phyloP scores from a whole-genome alignment of 352 stramenopile species.

The Phytophthora pluvialis region DNA sequence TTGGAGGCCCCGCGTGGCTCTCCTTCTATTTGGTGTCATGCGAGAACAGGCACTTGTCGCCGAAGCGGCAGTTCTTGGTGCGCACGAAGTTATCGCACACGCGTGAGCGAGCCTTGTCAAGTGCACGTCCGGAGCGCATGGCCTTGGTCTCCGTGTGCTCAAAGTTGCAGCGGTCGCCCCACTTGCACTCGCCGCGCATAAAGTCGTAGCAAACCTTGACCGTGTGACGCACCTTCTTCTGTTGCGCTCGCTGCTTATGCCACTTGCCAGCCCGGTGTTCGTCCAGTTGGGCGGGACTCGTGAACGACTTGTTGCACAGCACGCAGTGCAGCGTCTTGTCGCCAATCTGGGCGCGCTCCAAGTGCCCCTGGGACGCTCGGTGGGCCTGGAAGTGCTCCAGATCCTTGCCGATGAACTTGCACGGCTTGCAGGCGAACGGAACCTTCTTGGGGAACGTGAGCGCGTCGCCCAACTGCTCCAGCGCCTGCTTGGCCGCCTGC shows the following conservation, averaged over 20 bases:
- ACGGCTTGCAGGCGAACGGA: constrained; percentile 85
- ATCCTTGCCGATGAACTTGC: constrained; percentile 77
- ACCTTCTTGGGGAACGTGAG: constrained; percentile 76
- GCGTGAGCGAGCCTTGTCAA: constrained; percentile 62
- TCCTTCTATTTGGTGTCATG: constrained; percentile 41
- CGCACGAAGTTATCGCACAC: constrained; percentile 61
- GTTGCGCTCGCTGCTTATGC: constrained; percentile 75
- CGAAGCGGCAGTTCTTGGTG: constrained; percentile 65
- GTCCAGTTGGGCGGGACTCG: constrained; percentile 69
- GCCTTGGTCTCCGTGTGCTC: constrained; percentile 76
- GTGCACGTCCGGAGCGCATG: constrained; percentile 55
- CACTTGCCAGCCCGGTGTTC: constrained; percentile 86
- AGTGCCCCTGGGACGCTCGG: constrained; percentile 52
- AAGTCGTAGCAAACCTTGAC: constrained; percentile 88
- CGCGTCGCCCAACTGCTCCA: constrained; percentile 49
- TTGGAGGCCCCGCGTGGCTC: background rate
- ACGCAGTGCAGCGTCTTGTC: constrained; percentile 51
- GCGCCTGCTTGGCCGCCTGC: constrained; percentile 31
- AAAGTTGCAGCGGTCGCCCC: constrained; percentile 73
- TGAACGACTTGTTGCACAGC: constrained; percentile 84
- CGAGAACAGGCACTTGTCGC: constrained; percentile 77
- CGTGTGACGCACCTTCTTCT: constrained; percentile 71
- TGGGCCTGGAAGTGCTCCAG: constrained; percentile 72
- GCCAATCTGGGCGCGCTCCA: constrained; percentile 39
- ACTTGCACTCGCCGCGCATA: constrained; percentile 71